Evolutionary conservation across 31 red algal species (phyloP).

Genomic region (Pterothamnion heteromorphum): DNA sequence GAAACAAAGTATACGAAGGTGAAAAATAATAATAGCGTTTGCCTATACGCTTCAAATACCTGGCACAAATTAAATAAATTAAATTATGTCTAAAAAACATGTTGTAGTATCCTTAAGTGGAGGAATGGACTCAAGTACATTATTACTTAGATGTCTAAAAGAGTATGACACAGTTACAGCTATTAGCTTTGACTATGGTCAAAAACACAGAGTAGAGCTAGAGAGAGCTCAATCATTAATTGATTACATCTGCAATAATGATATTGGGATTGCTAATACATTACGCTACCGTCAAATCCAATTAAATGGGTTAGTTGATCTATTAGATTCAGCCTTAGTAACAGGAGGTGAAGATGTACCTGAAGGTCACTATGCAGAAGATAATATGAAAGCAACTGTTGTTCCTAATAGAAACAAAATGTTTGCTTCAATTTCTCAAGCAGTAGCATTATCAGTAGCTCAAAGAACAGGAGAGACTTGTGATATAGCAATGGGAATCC

Average conservation of each 20-base stretch:
- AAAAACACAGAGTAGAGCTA: not conserved
- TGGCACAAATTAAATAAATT: not conserved
- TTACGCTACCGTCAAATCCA: not conserved
- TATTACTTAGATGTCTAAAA: not conserved
- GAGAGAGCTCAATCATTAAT: not conserved
- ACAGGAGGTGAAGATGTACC: not conserved
- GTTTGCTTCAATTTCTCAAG: not conserved
- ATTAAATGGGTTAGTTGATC: not conserved
- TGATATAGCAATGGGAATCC: not conserved
- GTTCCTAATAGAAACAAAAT: not conserved
- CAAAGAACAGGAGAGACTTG: not conserved
- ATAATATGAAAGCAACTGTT: slow-evolving; percentile 8
- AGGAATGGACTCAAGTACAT: not conserved
- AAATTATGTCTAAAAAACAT: not conserved
- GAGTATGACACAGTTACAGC: not conserved
- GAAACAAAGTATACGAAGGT: too few relatives aligned
- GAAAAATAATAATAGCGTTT: too few relatives aligned
- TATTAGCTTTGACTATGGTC: not conserved
- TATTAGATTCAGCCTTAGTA: not conserved
- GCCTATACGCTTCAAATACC: too few relatives aligned
- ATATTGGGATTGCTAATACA: not conserved
- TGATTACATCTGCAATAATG: not conserved
- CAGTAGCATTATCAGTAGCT: not conserved
- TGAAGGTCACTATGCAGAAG: slow-evolving; percentile 16
- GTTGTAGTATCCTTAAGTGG: not conserved